Evolutionary conservation across 768 basidiomycete genomes (phyloP), one percentile per base, ranked within the genome.

Genomic region (Boletus tomentosulus): DNA sequence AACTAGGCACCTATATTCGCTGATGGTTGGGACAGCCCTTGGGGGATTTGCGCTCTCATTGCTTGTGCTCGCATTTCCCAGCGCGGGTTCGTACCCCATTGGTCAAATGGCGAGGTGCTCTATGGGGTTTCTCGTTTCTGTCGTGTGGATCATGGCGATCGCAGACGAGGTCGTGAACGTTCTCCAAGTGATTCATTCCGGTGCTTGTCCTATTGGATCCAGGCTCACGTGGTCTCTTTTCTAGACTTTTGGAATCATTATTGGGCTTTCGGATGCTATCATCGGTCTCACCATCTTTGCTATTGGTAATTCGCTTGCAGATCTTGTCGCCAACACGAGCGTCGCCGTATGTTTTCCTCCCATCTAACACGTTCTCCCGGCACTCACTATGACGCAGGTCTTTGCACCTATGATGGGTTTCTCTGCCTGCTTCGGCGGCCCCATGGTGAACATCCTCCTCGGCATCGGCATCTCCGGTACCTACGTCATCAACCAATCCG

Each of bases 111-210:
- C 80, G 10, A 80, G 94, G 10, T 96, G 92, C 64, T 87, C 85
- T 24, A 86, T 95, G 78, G 96, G 97, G 0, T 99, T 99, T 73
- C 67, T 86, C 22, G 87, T 96, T 27, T 79, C 93, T 3, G 82
- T 98, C 56, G 85, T 98, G 8, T 99, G 97, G 96, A 98, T 99
- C 62, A 95, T 98, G 84, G 93, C 89, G 6, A 94, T 98, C 46
- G 94, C 95, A 1, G 94, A 97, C 66, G 95, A 98, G 67, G 93
- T 96, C 2, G 93, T 98, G 30, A 81, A 87, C 46, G 86, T 98
- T 11, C 78, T 98, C 10, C 85, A 88, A 75, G 95, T 95, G 53
- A 79, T 60, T 4, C 1, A 42, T 37, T 37, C 24, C 3, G 16
- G 28, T 22, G 0, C 12, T 16, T 5, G 9, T 6, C 11, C 24